Evolutionary conservation across 2,329 filamentous ascomycete species (phyloP), one percentile per base, ranked within the genome.

Genomic region (Cryphonectria japonica): DNA sequence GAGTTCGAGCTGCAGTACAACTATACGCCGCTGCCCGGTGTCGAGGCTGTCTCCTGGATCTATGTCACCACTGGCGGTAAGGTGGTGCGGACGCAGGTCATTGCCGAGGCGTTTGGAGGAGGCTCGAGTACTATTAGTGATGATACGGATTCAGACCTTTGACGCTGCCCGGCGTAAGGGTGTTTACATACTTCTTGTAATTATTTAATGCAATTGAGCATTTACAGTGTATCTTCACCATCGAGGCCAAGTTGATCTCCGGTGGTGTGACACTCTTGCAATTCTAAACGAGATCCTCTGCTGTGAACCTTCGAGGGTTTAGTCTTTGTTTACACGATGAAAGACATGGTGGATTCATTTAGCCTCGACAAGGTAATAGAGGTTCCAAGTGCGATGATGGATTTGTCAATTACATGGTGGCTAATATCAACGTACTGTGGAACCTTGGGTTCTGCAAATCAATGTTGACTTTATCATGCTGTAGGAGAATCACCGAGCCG

Each of bases 1-100:
- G 84, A 85, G 69, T 83, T 80, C 73, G 86, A 88, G 77, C 76
- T 86, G 75, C 83, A 86, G 75, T 89, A 88, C 76, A 76, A 84
- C 41, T 89, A 88, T 74, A 78, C 79, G 75, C 87, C 87, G 0
- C 88, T 85, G 73, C 78, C 78, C 11, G 82, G 87, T 43, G 72
- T 85, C 76, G 79, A 83, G 77, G 80, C 84, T 7, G 78, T 83
- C 1, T 82, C 83, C 34, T 81, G 84, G 67, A 83, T 89, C 69
- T 87, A 84, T 76, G 78, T 83, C n/a, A 84, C 84, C 74, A 78
- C 78, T 0, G 78, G 74, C 0, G 86, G 86, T 8, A 78, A 78
- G 62, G 85, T 89, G 5, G 80, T 86, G 11, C 82, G 82, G 66
- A 86, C 87, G 32, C 82, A 84, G 76, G 80, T 88, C 29, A 77